Base-by-base conservation (phyloP, 306 rosid species). In the Psophocarpus tetragonolobus region DNA sequence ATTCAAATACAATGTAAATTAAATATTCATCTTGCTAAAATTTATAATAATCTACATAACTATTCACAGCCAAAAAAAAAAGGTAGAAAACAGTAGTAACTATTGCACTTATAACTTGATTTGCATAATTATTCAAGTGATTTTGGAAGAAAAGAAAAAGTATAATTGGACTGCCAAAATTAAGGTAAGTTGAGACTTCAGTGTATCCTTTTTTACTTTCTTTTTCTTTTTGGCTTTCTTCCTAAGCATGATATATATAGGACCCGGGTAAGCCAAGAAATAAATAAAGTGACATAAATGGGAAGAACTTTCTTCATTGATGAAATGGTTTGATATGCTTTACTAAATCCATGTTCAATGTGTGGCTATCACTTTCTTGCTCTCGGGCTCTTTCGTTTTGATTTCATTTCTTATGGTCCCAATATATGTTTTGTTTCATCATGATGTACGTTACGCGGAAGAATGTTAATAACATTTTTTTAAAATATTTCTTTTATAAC, bases 271-370 rank as follows among this genome's bases (percentile, higher is more conserved):
- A 38, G 14, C 0, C 10, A 76, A 70, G 53, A 76, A 80, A 63
- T 47, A 13, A 53, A 44, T 41, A 51, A 63, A 64, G 75, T 3
- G 39, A 47, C 61, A 17, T 33, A 82, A 69, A 69, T 82, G 50
- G 41, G 53, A 76, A 51, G 68, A 69, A 56, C 81, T 75, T 81
- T 81, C 73, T 32, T 60, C 26, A 20, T 68, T 38, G 45, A 45
- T 42, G 71, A 5, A 74, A 56, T 13, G 5, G 58, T 45, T 68
- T 48, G 51, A 13, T 50, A 41, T 48, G 8, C 45, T 70, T 60
- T 58, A 45, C 48, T 32, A 56, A 42, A 51, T 53, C 62, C 32
- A 12, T 60, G 67, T 47, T 18, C 47, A 48, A 11, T 17, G n/a
- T 23, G 42, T 32, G 45, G 8, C 60, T 75, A 36, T 68, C 36